Percentiles rank a stretch among this genome's conserved stretches.
Conservation (phyloP, 768 basidiomycete species). For the Boletus pseudopeckii region DNA sequence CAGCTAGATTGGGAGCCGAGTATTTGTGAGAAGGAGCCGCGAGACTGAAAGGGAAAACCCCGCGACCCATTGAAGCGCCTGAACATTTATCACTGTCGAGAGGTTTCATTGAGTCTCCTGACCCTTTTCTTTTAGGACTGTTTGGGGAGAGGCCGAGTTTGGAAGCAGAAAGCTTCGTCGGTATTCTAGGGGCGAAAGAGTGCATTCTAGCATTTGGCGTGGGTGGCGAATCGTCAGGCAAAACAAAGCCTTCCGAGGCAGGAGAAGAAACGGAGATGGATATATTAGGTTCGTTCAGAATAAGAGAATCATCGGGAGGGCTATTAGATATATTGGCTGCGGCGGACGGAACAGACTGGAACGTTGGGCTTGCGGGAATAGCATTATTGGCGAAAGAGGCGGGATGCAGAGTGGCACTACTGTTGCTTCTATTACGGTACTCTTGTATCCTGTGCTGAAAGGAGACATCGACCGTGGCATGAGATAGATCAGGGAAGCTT, state of each 20-base stretch:
- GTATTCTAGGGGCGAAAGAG: conserved; percentile 67
- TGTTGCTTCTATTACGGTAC: conserved; percentile 61
- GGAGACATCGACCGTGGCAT: conserved; percentile 40
- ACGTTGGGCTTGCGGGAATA: conserved; percentile 29
- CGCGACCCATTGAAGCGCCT: conserved; percentile 15
- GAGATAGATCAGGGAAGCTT: conserved; percentile 41
- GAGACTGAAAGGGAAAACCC: conserved; percentile 32
- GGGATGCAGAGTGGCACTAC: conserved; percentile 49
- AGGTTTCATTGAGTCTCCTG: conserved; percentile 32
- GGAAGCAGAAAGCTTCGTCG: conserved; percentile 63
- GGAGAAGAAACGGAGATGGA: conserved; percentile 51
- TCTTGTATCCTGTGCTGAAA: conserved; percentile 62
- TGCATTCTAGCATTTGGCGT: conserved; percentile 60
- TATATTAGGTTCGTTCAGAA: conserved; percentile 32
- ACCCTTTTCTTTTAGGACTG: conserved; percentile 58
- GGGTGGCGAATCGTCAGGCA: conserved; percentile 34
- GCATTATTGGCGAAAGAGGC: conserved; percentile 28
- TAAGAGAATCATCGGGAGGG: conserved; percentile 17
- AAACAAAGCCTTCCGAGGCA: conserved; percentile 34
- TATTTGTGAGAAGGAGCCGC: conserved; percentile 28
- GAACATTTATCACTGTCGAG: conserved; percentile 30
- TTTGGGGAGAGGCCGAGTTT: conserved; percentile 42
- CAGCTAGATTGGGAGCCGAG: conserved; percentile 15
- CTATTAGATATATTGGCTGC: conserved; percentile 16
- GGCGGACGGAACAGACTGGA: conserved; percentile 44